Evolutionary conservation across 2,329 filamentous ascomycete species (phyloP), one percentile per base, ranked within the genome.

Genomic region (Zymoseptoria passerinii): DNA sequence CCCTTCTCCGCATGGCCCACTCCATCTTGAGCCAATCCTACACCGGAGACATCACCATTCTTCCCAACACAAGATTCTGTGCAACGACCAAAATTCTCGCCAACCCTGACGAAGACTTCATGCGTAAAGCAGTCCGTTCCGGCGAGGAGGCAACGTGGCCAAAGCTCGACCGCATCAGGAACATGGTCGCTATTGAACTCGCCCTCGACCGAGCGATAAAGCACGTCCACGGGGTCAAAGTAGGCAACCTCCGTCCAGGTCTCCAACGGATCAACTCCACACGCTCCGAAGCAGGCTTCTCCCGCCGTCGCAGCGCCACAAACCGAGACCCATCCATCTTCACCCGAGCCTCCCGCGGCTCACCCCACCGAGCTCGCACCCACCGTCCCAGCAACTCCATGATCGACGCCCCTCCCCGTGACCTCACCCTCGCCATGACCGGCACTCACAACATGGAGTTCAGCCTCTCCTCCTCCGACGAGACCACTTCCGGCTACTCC

Each of bases 121-220:
- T 97, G 89, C 73, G 87, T 4, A 81, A 87, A 52, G 87, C 89
- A 8, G 88, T 88, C 67, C 76, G 90, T 6, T 81, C 83, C 27
- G 92, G 92, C 6, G 89, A 96, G 72, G 81, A 86, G 58, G 92
- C 92, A 2, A 95, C 92, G 0, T 97, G 92, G 92, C 91, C 92
- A 0, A 92, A 92, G 70, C 76, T 97, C 8, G 88, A 87, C 62
- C 84, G 90, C 10, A 88, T 97, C 66, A 81, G 89, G 48, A 94
- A 96, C 68, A 87, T 91, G 56, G 90, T 90, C 66, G 89, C 91
- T 2, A 90, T 96, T 56, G 92, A 97, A 71, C 76, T 96, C 52
- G 90, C 91, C 3, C 76, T 97, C 1, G 89, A 94, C 69, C 80
- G 83, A 19, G 87, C 88, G 1, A 87, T 92, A 1, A 55, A 54